Conservation (phyloP, 768 basidiomycete species). For the Porpolomopsis calyptriformis region DNA sequence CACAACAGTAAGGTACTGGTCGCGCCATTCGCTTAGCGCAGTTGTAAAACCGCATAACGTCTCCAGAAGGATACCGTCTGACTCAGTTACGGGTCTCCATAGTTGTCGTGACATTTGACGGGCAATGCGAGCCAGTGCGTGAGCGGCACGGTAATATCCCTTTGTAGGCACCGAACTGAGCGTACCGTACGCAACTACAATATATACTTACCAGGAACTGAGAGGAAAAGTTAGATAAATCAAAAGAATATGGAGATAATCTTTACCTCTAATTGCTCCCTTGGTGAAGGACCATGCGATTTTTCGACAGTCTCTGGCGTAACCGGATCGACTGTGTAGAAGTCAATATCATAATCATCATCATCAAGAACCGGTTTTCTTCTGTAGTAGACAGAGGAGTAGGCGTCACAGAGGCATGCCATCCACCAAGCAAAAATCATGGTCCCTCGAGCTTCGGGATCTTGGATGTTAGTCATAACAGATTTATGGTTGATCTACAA, state of each 20-base stretch:
- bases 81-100: constrained; percentile 69
- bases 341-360: constrained; percentile 84
- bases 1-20: constrained; percentile 61
- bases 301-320: constrained; percentile 35
- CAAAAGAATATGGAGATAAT: constrained; percentile 4
- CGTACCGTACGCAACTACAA: background rate
- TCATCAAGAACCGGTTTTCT: constrained; percentile 80
- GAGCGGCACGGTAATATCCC: constrained; percentile 79
- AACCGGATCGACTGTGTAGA: constrained; percentile 65
- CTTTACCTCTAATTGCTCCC: constrained; percentile 71
- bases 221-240: constrained; percentile 7
- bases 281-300: constrained; percentile 44
- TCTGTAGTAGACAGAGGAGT: constrained; percentile 73
- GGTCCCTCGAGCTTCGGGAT: constrained; percentile 65
- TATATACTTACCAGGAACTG: constrained; percentile 56
- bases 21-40: constrained; percentile 61
- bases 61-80: constrained; percentile 66
- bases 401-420: constrained; percentile 78
- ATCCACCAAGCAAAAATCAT: constrained; percentile 96
- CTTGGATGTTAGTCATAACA: constrained; percentile 60
- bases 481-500: constrained; percentile 76
- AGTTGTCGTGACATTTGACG: constrained; percentile 73
- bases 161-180: constrained; percentile 18
- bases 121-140: constrained; percentile 73
- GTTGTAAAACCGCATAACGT: constrained; percentile 46